Percentiles rank a stretch among this genome's conserved stretches.
phyloP scores from a whole-genome alignment of 2,329 filamentous ascomycete genomes.

The Cyphellophora europaea region DNA sequence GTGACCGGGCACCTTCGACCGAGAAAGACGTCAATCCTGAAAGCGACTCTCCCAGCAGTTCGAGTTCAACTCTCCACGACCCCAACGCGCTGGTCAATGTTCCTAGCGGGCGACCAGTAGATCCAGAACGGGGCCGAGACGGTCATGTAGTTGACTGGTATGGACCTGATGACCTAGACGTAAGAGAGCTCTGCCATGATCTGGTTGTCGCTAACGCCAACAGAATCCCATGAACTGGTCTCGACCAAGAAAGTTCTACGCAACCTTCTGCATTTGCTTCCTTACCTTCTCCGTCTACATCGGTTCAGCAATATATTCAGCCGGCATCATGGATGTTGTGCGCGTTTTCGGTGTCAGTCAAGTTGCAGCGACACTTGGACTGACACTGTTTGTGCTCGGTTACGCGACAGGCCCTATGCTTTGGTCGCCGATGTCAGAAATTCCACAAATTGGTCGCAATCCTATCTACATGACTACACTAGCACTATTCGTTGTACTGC shows the following conservation, averaged over 20 bases:
- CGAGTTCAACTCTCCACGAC: conserved; percentile 2
- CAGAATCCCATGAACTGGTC: conserved; percentile 43
- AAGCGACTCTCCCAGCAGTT: conserved; percentile 1
- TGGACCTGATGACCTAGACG: conserved; percentile 14
- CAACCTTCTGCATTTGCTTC: conserved; percentile 38
- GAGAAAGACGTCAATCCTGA: too few relatives aligned
- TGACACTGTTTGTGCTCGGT: conserved; percentile 42
- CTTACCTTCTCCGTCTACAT: conserved; percentile 44
- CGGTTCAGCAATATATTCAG: conserved; percentile 42
- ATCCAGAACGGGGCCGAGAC: conserved; percentile 45
- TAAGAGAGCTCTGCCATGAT: conserved; percentile 1
- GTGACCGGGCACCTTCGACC: too few relatives aligned
- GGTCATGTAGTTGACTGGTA: conserved; percentile 42
- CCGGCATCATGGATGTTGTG: conserved; percentile 32
- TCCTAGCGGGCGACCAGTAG: conserved; percentile 20
- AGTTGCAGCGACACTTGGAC: conserved; percentile 38
- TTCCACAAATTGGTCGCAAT: conserved; percentile 41
- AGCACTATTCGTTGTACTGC: conserved; percentile 39
- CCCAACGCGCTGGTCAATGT: conserved; percentile 1
- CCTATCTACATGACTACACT: conserved; percentile 41
- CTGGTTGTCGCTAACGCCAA: conserved; percentile 10
- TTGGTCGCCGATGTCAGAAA: conserved; percentile 37
- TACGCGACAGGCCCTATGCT: conserved; percentile 37
- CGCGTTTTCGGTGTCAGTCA: conserved; percentile 34
- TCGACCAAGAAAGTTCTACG: conserved; percentile 31